phyloP scores from a whole-genome alignment of 352 stramenopile genomes.

The Phytophthora brassicae region DNA sequence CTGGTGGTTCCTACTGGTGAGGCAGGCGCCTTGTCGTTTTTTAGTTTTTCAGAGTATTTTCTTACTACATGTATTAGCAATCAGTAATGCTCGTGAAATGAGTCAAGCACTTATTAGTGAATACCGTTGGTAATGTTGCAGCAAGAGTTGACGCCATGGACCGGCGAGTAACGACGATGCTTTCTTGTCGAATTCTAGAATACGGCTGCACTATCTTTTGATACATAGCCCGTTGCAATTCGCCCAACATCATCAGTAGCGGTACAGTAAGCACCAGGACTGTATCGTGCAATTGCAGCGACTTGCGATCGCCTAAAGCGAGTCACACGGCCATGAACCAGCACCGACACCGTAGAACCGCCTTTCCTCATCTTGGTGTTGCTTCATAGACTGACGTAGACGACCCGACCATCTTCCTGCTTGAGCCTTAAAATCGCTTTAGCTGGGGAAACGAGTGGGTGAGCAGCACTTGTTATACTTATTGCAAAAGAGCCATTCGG shows the following conservation, averaged over 20 bases:
- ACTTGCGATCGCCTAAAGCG: conserved; percentile 17
- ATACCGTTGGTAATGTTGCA: conserved; percentile 22
- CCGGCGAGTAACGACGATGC: not conserved
- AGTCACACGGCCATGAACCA: conserved; percentile 15
- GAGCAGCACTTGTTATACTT: conserved; percentile 7
- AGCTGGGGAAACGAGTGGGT: conserved; percentile 34
- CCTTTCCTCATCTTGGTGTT: conserved; percentile 29
- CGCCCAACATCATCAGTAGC: conserved; percentile 1
- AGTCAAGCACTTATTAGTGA: conserved; percentile 3
- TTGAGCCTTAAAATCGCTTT: conserved; percentile 17
- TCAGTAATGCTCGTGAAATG: too few species aligned
- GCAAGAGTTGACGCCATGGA: too few species aligned
- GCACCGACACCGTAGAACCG: conserved; percentile 15
- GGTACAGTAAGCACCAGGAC: not conserved
- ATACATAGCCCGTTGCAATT: not conserved
- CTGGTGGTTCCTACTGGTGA: too few species aligned
- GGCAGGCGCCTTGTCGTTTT: too few species aligned
- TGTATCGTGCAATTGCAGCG: conserved; percentile 27
- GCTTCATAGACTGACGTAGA: too few species aligned
- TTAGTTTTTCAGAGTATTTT: too few species aligned
- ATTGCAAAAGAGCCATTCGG: conserved; percentile 10
- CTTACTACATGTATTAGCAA: too few species aligned
- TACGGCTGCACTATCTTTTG: conserved; percentile 17
- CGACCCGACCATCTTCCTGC: too few species aligned
- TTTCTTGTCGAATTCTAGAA: conserved; percentile 28